Evolutionary conservation across 176 grass and related monocot species (phyloP), one percentile per base, ranked within the genome.

Genomic region (Poa pratensis): DNA sequence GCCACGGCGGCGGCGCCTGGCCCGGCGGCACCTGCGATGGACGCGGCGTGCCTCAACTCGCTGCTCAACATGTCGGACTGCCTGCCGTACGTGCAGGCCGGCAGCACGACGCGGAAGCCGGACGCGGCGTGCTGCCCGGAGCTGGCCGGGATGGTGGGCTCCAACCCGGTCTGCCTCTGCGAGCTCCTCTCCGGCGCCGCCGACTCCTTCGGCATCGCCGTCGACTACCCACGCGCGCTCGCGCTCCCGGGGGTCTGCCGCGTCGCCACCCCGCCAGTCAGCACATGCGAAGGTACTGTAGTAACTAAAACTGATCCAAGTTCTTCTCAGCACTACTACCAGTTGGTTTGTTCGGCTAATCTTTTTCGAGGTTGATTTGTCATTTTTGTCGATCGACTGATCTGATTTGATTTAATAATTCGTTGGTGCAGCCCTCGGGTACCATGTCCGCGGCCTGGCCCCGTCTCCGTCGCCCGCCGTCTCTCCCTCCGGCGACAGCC

Each of bases 101-200:
- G 95, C 35, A 97, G 95, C 92, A 78, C 73, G 7, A 43, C 70
- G 61, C 83, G 79, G 49, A 49, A 69, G 17, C 92, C 95, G 6
- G 95, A 92, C 75, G 76, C 81, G 80, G 49, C 83, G 18, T 97
- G 92, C 87, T 97, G 95, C 90, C 92, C 91, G 15, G 95, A 94
- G 90, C 71, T 97, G 46, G 95, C 95, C 9, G 91, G 89, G 13
- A 40, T 97, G 64, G 76, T 93, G 32, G 92, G 42, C 7, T 88
- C 92, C 23, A 82, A 95, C 66, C 93, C 95, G 7, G 28, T 95
- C 61, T 98, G 95, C 87, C 91, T 98, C 85, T 98, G 95, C 82
- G 73, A 88, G 83, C 86, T 98, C 52, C 89, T 98, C 86, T 82
- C 82, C n/a, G 96, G 96, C 26, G 93, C 76, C 57, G 89, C 87